A percentile compares a stretch with the other conserved stretches of the same genome.
phyloP scores from a whole-genome alignment of 2,329 filamentous ascomycete genomes.

The Teratosphaeriaceae sp. region DNA sequence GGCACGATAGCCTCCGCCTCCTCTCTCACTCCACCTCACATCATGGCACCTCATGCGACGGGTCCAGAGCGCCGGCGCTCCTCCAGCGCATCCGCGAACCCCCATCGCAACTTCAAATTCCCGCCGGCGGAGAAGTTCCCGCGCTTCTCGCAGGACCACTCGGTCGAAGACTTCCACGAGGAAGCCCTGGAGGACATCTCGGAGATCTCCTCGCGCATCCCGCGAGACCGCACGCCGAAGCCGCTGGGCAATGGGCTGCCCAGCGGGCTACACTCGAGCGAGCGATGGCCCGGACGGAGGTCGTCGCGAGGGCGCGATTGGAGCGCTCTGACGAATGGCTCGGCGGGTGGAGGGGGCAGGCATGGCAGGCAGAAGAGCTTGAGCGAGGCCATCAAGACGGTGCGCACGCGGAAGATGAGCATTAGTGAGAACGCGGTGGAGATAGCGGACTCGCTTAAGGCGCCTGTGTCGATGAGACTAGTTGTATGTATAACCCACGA shows the following conservation, averaged over 20 bases:
- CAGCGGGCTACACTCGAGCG: constrained; percentile 33
- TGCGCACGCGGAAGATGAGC: constrained; percentile 73
- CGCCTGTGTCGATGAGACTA: constrained; percentile 80
- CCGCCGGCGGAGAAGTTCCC: too few species aligned
- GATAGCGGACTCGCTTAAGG: constrained; percentile 82
- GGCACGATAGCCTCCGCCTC: neutral
- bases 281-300: constrained; percentile 55
- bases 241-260: constrained; percentile 28
- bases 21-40: neutral
- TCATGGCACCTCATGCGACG: constrained; percentile 25
- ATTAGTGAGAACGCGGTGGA: constrained; percentile 91
- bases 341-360: constrained; percentile 31
- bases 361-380: constrained; percentile 79
- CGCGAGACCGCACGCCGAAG: constrained; percentile 22
- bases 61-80: constrained; percentile 22
- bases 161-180: constrained; percentile 21
- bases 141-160: constrained; percentile 31
- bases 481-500: constrained; percentile 55
- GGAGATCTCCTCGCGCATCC: constrained; percentile 4
- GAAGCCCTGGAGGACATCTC: constrained; percentile 17
- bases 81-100: constrained; percentile 18
- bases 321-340: constrained; percentile 38
- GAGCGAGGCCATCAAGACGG: constrained; percentile 77
- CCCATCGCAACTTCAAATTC: constrained; percentile 32
- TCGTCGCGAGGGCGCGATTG: constrained; percentile 31